phyloP scores from a whole-genome alignment of 352 stramenopile genomes.

The Phytophthora niederhauseri region DNA sequence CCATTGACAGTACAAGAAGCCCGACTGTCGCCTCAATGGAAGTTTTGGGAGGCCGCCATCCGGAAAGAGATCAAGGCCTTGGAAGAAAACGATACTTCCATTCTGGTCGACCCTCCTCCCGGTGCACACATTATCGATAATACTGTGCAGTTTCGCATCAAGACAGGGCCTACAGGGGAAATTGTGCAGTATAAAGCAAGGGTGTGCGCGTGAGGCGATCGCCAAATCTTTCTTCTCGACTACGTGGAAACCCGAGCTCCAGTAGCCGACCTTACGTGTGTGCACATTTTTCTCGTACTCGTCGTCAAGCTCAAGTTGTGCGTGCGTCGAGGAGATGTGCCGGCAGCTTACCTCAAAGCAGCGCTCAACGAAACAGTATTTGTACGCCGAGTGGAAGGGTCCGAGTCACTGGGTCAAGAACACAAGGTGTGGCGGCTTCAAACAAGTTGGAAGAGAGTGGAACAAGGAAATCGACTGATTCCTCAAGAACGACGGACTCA shows the following conservation, averaged over 20 bases:
- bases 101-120: neutral
- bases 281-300: slow-evolving; percentile 1
- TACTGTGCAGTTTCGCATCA: slow-evolving; percentile 8
- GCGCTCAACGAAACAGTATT: neutral
- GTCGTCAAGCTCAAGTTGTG: neutral
- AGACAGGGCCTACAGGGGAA: neutral
- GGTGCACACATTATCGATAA: neutral
- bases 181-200: neutral
- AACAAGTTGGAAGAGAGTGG: slow-evolving; percentile 5
- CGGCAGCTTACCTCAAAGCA: slow-evolving; percentile 9
- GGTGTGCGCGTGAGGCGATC: slow-evolving; percentile 1
- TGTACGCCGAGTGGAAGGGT: neutral
- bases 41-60: no score
- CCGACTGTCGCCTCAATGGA: no score
- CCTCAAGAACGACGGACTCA: neutral
- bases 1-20: neutral
- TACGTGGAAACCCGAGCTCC: neutral
- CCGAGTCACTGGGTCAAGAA: neutral
- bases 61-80: neutral
- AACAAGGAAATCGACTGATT: slow-evolving; percentile 3
- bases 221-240: neutral
- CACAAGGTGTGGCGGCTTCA: slow-evolving; percentile 3
- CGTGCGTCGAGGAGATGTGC: neutral
- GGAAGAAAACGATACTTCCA: neutral
- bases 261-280: neutral